Evolutionary conservation across 2,329 filamentous ascomycete species (phyloP), one percentile per base, ranked within the genome.

Genomic region (Fusarium sp.): DNA sequence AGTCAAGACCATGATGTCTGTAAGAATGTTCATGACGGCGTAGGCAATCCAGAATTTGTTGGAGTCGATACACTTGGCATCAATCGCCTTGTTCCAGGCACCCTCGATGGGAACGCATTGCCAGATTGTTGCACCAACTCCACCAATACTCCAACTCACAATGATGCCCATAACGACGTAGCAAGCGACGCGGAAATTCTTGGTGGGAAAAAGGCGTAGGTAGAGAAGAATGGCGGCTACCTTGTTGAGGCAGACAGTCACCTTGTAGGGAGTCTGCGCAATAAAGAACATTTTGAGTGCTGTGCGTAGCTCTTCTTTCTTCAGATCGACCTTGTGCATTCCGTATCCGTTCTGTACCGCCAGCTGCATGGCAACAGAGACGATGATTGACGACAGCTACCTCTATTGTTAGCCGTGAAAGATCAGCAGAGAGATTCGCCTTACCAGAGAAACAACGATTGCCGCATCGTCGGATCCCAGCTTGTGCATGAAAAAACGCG

Each of bases 161-260:
- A 89, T 81, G 59, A 87, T 79, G 38, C 70, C 74, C 43, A 86
- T 77, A n/a, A 85, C 75, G 6, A 79, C 66, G 60, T 82, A 81
- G 59, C 83, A 85, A 8, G 80, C 72, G 2, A 81, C 79, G 9
- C 82, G 81, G 68, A 88, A 88, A 63, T 76, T 80, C 22, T 68
- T 79, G n/a, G 83, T 80, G 8, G 84, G 80, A 63, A 89, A 89
- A 20, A 88, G 85, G 11, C 86, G 85, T 17, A 86, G 82, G 70
- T 88, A 89, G 22, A 89, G 81, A 3, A 87, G 78, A 9, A 88
- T 78, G 38, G 87, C 85, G 2, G 87, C 86, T 2, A 85, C 78
- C 73, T 89, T 89, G n/a, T 85, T 87, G 54, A 87, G 78, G 71
- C 85, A 86, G 65, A 88, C 84, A 9, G 84, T 85, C 58, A 86